Percentiles rank a stretch among this genome's conserved stretches.
phyloP scores from a whole-genome alignment of 371 early-diverging fungal species.

The Saksenaea oblongispora region DNA sequence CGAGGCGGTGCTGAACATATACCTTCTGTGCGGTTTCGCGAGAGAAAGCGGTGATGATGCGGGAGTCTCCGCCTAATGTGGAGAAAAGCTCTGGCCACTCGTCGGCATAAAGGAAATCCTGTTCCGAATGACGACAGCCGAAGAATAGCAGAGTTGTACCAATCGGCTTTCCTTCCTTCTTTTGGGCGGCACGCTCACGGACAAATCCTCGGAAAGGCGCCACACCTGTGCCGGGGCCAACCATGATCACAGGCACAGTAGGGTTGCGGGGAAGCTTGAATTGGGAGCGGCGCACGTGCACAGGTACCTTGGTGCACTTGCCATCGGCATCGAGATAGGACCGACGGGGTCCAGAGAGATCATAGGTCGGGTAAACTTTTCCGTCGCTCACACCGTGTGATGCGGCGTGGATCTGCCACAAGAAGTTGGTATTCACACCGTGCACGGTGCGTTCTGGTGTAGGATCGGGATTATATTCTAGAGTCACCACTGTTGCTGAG shows the following conservation, averaged over 20 bases:
- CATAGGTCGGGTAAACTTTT: conserved; percentile 35
- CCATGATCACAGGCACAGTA: conserved; percentile 87
- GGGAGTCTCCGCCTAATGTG: conserved; percentile 57
- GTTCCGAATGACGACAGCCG: conserved; percentile 82
- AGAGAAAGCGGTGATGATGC: conserved; percentile 86
- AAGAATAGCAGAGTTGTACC: conserved; percentile 91
- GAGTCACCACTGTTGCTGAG: conserved; percentile 85
- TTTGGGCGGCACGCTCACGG: conserved; percentile 78
- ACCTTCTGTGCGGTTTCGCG: conserved; percentile 80
- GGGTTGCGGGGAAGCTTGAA: conserved; percentile 87
- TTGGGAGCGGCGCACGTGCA: conserved; percentile 85
- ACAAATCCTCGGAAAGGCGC: conserved; percentile 98
- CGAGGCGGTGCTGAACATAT: conserved; percentile 85
- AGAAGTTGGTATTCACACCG: conserved; percentile 79
- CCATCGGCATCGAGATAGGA: conserved; percentile 27
- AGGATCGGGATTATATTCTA: conserved; percentile 69
- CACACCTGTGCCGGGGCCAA: conserved; percentile 98
- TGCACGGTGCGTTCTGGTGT: conserved; percentile 56
- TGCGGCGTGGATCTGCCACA: conserved; percentile 52
- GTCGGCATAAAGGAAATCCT: conserved; percentile 88
- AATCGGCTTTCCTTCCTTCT: conserved; percentile 57
- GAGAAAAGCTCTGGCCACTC: conserved; percentile 76
- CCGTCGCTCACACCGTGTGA: conserved; percentile 2
- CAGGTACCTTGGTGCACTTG: conserved; percentile 55
- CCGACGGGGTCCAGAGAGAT: conserved; percentile 54